A percentile compares a stretch with the other conserved stretches of the same genome.
Conservation (phyloP, 1,284 basidiomycete species). For the Puccinia horiana region DNA sequence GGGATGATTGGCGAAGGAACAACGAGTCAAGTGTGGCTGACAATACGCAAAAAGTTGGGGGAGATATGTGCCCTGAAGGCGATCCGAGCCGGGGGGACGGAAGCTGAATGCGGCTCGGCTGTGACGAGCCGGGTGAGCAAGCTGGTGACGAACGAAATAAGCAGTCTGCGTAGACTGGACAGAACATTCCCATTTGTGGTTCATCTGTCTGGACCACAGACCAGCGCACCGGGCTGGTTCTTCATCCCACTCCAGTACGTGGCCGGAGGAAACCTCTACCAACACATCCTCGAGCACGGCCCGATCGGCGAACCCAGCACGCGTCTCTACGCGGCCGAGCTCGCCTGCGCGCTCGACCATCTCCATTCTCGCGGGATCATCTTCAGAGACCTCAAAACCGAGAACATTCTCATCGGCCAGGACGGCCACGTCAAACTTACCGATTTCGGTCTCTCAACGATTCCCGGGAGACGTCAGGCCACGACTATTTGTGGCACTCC, state of each 20-base stretch:
- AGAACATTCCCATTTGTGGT: background rate
- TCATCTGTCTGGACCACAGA: background rate
- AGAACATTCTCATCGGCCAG: constrained; percentile 14
- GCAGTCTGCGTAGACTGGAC: background rate
- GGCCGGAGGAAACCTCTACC: constrained; percentile 53
- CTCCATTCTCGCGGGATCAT: constrained; percentile 13
- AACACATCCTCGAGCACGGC: constrained; percentile 52
- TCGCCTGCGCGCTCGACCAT: constrained; percentile 20
- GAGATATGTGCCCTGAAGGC: background rate
- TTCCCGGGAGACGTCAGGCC: background rate
- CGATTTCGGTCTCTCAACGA: constrained; percentile 37
- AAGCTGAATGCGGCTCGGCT: background rate
- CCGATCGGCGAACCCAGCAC: constrained; percentile 50
- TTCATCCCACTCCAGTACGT: constrained; percentile 56
- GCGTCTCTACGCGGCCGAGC: constrained; percentile 33
- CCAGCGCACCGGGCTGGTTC: background rate
- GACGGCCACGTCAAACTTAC: constrained; percentile 36
- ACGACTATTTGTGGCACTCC: constrained; percentile 55
- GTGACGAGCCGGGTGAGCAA: background rate
- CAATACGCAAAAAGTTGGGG: background rate
- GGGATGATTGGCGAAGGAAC: background rate
- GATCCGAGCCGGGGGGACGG: background rate
- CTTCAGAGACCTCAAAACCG: constrained; percentile 45
- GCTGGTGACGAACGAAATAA: background rate
- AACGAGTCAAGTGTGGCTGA: constrained; percentile 9